These are phyloP conservation scores for Cutaneotrichosporon sp. DNA, from an alignment of 1,284 basidiomycete genomes.

Conservation along the genomic window DNA sequence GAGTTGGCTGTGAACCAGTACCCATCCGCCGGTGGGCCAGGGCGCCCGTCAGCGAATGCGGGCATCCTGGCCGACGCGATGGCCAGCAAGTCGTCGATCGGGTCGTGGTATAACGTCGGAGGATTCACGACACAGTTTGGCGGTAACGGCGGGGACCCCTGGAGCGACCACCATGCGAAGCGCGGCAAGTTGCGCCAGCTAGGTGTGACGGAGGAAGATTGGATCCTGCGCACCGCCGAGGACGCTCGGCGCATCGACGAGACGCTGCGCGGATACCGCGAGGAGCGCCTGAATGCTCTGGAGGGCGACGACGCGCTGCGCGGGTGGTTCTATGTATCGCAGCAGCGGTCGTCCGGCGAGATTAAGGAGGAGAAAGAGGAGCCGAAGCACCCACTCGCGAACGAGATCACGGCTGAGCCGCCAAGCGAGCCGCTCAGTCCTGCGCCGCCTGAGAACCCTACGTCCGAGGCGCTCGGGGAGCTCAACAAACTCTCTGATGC, in stretches of 20 bases:
- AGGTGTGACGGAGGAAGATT: conserved; percentile 78
- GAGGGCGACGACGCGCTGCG: conserved; percentile 35
- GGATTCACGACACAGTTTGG: conserved; percentile 86
- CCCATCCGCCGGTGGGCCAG: conserved; percentile 32
- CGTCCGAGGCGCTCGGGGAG: conserved; percentile 13
- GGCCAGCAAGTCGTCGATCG: conserved; percentile 44
- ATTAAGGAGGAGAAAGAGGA: conserved; percentile 10
- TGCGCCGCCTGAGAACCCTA: conserved; percentile 19
- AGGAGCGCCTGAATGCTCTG: conserved; percentile 59
- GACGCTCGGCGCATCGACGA: conserved; percentile 64
- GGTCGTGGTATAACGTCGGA: conserved; percentile 69
- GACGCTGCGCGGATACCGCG: conserved; percentile 64
- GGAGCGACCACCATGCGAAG: conserved; percentile 70
- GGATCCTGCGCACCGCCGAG: conserved; percentile 76
- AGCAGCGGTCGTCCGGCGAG: conserved; percentile 23
- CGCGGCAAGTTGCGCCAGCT: conserved; percentile 56
- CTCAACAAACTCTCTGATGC: conserved; percentile 11
- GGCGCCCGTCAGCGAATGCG: conserved; percentile 32
- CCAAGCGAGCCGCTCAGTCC: conserved; percentile 23
- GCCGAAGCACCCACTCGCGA: conserved; percentile 19
- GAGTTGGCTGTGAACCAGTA: conserved; percentile 46
- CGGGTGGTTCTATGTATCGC: conserved; percentile 41
- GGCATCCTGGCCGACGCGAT: conserved; percentile 43
- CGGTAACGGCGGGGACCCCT: conserved; percentile 74
- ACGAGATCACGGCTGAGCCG: conserved; percentile 24